Percentiles rank a stretch among this genome's conserved stretches.
phyloP scores from a whole-genome alignment of 2,329 filamentous ascomycete genomes.

The Ophiostoma sp. region DNA sequence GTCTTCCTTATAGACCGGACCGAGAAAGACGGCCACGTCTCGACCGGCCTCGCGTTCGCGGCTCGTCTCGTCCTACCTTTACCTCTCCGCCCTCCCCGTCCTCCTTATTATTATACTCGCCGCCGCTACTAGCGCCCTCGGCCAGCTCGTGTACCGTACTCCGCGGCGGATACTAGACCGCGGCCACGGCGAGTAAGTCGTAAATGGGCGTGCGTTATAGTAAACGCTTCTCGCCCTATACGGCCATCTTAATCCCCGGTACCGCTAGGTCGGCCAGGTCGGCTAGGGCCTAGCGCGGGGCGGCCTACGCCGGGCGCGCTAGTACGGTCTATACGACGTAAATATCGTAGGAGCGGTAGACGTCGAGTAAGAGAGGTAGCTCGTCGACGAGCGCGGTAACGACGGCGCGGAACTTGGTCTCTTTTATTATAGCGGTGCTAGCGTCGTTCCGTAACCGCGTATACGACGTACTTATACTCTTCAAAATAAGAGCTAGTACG shows the following conservation, averaged over 20 bases:
- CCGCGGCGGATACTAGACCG: not conserved
- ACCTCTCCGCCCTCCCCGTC: too few species aligned
- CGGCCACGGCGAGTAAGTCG: not conserved
- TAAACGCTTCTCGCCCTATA: not conserved
- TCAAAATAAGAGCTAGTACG: not conserved
- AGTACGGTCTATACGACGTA: not conserved
- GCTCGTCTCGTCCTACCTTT: too few species aligned
- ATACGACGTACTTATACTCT: not conserved
- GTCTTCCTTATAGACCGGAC: too few species aligned
- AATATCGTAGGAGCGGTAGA: not conserved
- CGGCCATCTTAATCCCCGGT: not conserved
- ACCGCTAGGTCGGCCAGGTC: not conserved
- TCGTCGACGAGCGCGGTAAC: not conserved
- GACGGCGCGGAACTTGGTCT: not conserved
- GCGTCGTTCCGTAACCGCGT: not conserved
- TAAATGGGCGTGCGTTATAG: not conserved
- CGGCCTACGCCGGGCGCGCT: not conserved
- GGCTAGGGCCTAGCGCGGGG: not conserved
- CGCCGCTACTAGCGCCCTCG: not conserved
- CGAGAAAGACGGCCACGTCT: too few species aligned
- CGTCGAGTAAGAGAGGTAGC: not conserved
- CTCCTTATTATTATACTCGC: not conserved
- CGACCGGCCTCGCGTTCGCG: too few species aligned
- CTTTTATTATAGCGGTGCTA: not conserved
- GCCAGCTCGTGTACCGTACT: not conserved